phyloP scores from a whole-genome alignment of 495 filamentous ascomycete species.

The Hypoxylon lienhwacheense region DNA sequence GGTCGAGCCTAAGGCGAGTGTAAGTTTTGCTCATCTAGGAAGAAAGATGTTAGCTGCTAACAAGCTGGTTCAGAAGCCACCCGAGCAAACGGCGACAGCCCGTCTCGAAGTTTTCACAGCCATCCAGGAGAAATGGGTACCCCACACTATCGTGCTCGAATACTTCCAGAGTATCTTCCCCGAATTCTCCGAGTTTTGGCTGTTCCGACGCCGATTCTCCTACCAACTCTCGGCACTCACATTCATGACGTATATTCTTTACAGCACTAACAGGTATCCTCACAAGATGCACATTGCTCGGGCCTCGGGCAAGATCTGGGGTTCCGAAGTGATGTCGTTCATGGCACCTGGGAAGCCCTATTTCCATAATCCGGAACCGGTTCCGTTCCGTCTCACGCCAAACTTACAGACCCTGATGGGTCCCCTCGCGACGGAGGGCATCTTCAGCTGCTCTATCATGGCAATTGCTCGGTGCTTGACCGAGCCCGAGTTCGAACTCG shows the following conservation, averaged over 20 bases:
- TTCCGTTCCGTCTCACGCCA: conserved; percentile 95
- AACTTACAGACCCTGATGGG: conserved; percentile 96
- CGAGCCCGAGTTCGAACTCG: conserved; percentile 87
- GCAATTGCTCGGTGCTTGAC: conserved; percentile 92
- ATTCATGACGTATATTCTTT: conserved; percentile 98
- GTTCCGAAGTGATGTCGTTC: conserved; percentile 83
- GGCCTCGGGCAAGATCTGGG: conserved; percentile 91
- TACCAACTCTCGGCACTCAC: conserved; percentile 96
- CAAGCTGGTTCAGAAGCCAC: conserved; percentile 51
- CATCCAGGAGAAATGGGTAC: conserved; percentile 90
- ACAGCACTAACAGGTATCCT: conserved; percentile 91
- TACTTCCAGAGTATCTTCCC: conserved; percentile 91
- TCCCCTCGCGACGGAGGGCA: conserved; percentile 90
- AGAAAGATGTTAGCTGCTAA: conserved; percentile 6
- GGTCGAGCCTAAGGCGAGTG: conserved; percentile 65
- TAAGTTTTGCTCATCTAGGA: conserved; percentile 41
- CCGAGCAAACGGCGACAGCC: conserved; percentile 68
- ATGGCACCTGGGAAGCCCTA: conserved; percentile 78
- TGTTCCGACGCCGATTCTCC: conserved; percentile 93
- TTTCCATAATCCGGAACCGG: conserved; percentile 92
- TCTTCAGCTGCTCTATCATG: conserved; percentile 90
- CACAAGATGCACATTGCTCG: conserved; percentile 93
- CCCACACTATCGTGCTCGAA: conserved; percentile 74
- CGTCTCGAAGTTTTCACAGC: conserved; percentile 83
- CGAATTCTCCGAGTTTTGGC: conserved; percentile 91